phyloP scores from a whole-genome alignment of 2,329 filamentous ascomycete genomes.

The Aspergillus sp. region DNA sequence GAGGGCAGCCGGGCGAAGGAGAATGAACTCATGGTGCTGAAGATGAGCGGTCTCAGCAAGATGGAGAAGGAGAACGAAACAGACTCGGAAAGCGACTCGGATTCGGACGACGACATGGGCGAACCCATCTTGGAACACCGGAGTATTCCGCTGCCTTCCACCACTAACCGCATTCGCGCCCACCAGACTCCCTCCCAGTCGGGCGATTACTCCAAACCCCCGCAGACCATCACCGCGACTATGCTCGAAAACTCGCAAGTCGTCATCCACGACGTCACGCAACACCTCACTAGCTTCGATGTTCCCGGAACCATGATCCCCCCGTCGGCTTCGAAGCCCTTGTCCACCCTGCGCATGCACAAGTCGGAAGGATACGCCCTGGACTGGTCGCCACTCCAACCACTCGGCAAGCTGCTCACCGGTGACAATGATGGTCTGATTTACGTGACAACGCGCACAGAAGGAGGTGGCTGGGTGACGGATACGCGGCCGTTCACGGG shows the following conservation, averaged over 20 bases:
- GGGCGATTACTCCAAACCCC: constrained; percentile 64
- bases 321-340: constrained; percentile 80
- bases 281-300: constrained; percentile 86
- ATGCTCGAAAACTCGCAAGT: constrained; percentile 90
- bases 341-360: constrained; percentile 85
- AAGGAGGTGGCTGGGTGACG: constrained; percentile 85
- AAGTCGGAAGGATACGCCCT: constrained; percentile 91
- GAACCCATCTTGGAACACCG: constrained; percentile 94
- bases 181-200: constrained; percentile 71
- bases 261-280: constrained; percentile 90
- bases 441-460: constrained; percentile 79
- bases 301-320: constrained; percentile 78
- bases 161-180: constrained; percentile 88
- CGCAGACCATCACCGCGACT: constrained; percentile 79
- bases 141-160: constrained; percentile 78
- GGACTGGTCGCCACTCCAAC: constrained; percentile 87
- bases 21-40: constrained; percentile 94
- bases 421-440: constrained; percentile 90
- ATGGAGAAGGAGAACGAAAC: constrained; percentile 74
- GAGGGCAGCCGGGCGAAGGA: constrained; percentile 71
- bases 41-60: constrained; percentile 84
- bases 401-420: constrained; percentile 81
- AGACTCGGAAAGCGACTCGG: constrained; percentile 66
- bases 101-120: constrained; percentile 67
- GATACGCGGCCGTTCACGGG: constrained; percentile 80